Evolutionary conservation across 768 basidiomycete genomes (phyloP).

Genomic region (Cantharellus cinnabarinus): DNA sequence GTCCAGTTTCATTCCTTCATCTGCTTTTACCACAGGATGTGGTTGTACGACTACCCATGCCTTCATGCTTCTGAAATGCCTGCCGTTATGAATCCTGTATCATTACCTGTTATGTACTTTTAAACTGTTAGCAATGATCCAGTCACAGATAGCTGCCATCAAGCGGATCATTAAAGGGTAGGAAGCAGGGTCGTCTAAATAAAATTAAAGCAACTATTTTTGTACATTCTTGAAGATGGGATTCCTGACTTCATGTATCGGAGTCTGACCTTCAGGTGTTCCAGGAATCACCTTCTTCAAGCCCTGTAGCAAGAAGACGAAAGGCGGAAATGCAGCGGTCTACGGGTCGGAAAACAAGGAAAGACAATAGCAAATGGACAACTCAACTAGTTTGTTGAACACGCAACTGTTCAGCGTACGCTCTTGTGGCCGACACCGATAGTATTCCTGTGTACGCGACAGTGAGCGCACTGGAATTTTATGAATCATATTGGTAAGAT

Average conservation of each 20-base stretch:
- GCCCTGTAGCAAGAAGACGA: constrained; percentile 30
- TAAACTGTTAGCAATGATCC: too few relatives aligned
- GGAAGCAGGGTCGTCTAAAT: background rate
- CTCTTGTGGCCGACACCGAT: constrained; percentile 75
- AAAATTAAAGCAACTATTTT: constrained; percentile 29
- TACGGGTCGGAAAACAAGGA: background rate
- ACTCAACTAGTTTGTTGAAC: constrained; percentile 82
- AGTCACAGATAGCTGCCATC: background rate
- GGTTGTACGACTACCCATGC: too few relatives aligned
- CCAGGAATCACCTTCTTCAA: constrained; percentile 83
- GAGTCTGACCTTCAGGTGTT: constrained; percentile 56
- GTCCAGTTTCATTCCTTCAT: too few relatives aligned
- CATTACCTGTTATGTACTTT: too few relatives aligned
- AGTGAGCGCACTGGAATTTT: background rate
- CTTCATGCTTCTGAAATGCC: too few relatives aligned
- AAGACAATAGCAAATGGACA: background rate
- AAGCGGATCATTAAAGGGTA: background rate
- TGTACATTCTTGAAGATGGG: constrained; percentile 71
- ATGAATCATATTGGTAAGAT: background rate
- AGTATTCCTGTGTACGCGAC: constrained; percentile 46
- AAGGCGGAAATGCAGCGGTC: background rate
- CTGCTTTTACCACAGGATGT: too few relatives aligned
- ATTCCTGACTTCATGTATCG: constrained; percentile 72
- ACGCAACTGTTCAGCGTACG: constrained; percentile 78
- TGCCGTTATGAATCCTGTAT: too few relatives aligned